Base-by-base conservation (phyloP, 164 flowering plant species). In the Aristolochia fimbriata region DNA sequence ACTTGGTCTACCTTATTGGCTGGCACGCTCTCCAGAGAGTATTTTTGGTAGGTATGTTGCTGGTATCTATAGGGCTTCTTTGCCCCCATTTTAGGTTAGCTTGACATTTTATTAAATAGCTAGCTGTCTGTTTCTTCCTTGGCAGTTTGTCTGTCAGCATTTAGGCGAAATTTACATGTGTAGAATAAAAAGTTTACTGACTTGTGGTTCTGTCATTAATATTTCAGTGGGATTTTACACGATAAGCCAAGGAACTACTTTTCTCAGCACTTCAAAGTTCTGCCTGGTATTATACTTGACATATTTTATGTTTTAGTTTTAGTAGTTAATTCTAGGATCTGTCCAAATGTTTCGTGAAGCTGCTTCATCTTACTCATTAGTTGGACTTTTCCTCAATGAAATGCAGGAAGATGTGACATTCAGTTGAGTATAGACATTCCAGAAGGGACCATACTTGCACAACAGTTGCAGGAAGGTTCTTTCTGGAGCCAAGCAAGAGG, bases 401-500 rank as follows among this genome's bases (percentile, higher is more conserved):
- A 61, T 46, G 67, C 81, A 94, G 99, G 97, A 58, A 77, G 68
- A 62, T 65, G 83, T 60, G 80, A 74, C 62, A 81, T 90, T 67
- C 62, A 66, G 54, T 61, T 91, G 68, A 72, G 67, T 30, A 64
- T 87, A 24, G 85, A 76, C 57, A 75, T 91, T 50, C 95, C 97
- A 33, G 53, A 24, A 55, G 78, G 77, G 59, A 77, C 82, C 51
- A 82, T 80, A 65, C 88, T 94, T 66, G 86, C 87, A 31, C 88
- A 84, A 68, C 84, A 81, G 37, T 51, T 91, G 52, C 74, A 83
- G 63, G 93, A 84, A 72, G 81, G 80, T 51, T 83, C 80, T 70
- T 73, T 88, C 70, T 91, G 97, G 97, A 78, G 89, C 64, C 96
- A 79, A 63, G 81, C 89, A 49, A 86, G 96, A 73, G 97, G 99